Evolutionary conservation across 2,329 filamentous ascomycete species (phyloP), one percentile per base, ranked within the genome.

Genomic region (Pseudogymnoascus sp.): DNA sequence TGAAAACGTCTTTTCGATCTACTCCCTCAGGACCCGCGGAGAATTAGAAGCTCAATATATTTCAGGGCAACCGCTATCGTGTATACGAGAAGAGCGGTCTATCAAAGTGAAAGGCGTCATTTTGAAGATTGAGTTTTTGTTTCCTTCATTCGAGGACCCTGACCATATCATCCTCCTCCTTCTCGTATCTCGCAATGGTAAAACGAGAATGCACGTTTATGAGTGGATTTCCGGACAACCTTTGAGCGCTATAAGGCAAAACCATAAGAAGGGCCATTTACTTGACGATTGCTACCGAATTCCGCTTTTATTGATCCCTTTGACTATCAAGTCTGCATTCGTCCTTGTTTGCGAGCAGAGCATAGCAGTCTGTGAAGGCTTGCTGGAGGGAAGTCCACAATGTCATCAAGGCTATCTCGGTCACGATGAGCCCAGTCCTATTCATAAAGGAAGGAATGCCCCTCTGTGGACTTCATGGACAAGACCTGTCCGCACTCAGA

Each of bases 401-500:
- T 82, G 81, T 61, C 47, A 33, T 33, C 47, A 53, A 33, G 12
- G 47, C 28, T 15, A 53, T 35, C 28, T 53, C 6, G 47, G 47
- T 25, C 47, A 53, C 47, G 47, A 53, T 53, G 47, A 53, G 6
- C 71, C 73, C 7, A 82, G 79, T 0, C 65, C 71, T 35, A 76
- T 80, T 35, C 76, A 79, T 65, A 77, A 79, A 63, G 83, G 78
- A 25, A 71, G 63, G 35, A 74, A 69, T 36, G 70, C 64, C 38
- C 88, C 88, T 0, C 73, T 90, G 3, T 97, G 91, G 89, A 88
- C 88, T 3, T 84, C 88, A 22, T 99, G 93, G 92, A 85, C 90
- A 28, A 83, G 90, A 62, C 89, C 91, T 1, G 81, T 84, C 62
- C 85, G 93, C 6, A 61, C 85, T 22, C 80, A 80, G 63, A 74